Conservation (phyloP, 1,284 basidiomycete genomes). For the Paramarasmius palmivorus region DNA sequence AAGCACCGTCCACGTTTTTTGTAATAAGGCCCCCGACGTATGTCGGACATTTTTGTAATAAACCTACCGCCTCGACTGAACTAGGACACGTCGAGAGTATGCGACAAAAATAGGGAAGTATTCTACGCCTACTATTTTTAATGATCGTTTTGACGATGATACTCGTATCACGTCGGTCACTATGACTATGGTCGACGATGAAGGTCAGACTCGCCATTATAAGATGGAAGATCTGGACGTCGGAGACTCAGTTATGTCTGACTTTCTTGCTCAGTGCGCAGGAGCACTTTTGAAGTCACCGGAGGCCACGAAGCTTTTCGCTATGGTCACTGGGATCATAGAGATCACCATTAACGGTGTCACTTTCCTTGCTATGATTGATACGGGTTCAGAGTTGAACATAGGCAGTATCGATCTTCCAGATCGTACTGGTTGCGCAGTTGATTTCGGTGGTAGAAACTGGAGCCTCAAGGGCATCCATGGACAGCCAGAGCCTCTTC, state of each 20-base stretch:
- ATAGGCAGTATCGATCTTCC: slow-evolving; percentile 13
- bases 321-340: slow-evolving; percentile 11
- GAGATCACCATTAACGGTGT: slow-evolving; percentile 4
- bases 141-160: too few species aligned
- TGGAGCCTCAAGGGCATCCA: not conserved
- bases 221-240: too few species aligned
- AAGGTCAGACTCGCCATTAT: too few species aligned
- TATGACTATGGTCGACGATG: too few species aligned
- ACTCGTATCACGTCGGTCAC: too few species aligned
- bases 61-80: too few species aligned
- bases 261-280: too few species aligned
- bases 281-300: not conserved
- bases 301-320: slow-evolving; percentile 1
- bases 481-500: slow-evolving; percentile 1
- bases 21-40: too few species aligned
- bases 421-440: slow-evolving; percentile 4
- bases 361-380: slow-evolving; percentile 16
- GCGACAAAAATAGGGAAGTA: not conserved
- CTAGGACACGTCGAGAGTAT: slow-evolving; percentile 4
- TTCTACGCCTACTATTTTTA: too few species aligned
- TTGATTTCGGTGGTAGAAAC: not conserved
- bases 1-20: too few species aligned
- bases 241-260: too few species aligned
- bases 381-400: slow-evolving; percentile 26
- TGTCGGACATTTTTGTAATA: too few species aligned